These are phyloP conservation scores for Pichia pseudocactophila DNA, from an alignment of 805 yeast species.

Conservation along the genomic window DNA sequence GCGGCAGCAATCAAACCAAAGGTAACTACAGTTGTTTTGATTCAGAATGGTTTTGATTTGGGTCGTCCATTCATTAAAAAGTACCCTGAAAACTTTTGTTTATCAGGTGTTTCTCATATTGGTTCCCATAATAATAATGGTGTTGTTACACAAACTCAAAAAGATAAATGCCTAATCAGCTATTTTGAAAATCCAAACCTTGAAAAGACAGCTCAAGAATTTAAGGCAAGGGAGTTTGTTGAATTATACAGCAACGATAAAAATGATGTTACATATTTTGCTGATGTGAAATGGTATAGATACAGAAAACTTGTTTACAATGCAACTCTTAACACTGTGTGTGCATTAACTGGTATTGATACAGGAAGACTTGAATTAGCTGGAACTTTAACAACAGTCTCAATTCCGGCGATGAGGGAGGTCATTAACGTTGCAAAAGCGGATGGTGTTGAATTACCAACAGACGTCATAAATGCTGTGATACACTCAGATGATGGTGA, in stretches of 20 bases:
- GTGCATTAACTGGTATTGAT: conserved; percentile 53
- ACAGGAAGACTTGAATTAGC: conserved; percentile 41
- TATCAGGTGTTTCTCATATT: conserved; percentile 58
- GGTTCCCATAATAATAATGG: conserved; percentile 25
- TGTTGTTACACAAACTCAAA: conserved; percentile 38
- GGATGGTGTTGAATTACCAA: conserved; percentile 51
- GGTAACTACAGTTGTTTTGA: conserved; percentile 42
- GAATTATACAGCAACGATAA: conserved; percentile 36
- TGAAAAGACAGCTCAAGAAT: conserved; percentile 23
- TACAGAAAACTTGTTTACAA: conserved; percentile 66
- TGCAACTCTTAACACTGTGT: conserved; percentile 54
- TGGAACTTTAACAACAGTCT: conserved; percentile 34
- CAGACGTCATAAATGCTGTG: conserved; percentile 39
- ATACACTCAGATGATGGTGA: conserved; percentile 50
- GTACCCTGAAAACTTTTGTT: conserved; percentile 41
- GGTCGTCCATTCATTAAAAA: conserved; percentile 45
- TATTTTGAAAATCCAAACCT: conserved; percentile 38
- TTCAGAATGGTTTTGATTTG: conserved; percentile 61
- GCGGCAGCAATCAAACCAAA: conserved; percentile 39
- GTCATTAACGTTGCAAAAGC: conserved; percentile 56
- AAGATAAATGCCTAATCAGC: conserved; percentile 44
- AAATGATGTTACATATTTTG: conserved; percentile 33
- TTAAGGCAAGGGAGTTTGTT: conserved; percentile 36
- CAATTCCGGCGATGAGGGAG: conserved; percentile 61
- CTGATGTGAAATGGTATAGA: conserved; percentile 43